These are phyloP conservation scores for Beauveria pseudobassiana DNA, from an alignment of 2,329 filamentous ascomycete species.

Conservation along the genomic window DNA sequence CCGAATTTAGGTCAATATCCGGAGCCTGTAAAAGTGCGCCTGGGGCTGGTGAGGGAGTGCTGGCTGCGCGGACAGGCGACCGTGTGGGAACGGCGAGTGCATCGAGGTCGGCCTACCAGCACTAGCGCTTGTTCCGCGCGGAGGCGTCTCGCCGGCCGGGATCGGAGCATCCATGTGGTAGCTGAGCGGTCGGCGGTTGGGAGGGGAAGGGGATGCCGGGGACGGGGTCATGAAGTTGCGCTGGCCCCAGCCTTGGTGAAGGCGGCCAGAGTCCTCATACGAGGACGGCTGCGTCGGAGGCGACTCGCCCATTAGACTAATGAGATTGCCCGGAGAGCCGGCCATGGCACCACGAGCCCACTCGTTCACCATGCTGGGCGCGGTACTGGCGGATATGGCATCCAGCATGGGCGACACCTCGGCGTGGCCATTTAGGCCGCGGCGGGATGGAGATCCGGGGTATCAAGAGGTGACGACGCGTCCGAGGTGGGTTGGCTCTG, in stretches of 20 bases:
- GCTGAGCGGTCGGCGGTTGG: slow-evolving; percentile 41
- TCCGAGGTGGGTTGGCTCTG: slow-evolving; percentile 32
- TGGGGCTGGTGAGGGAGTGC: slow-evolving; percentile 69
- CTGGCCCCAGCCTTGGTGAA: slow-evolving; percentile 37
- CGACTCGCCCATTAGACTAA: slow-evolving; percentile 34
- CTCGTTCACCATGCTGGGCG: slow-evolving; percentile 39
- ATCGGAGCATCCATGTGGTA: slow-evolving; percentile 45
- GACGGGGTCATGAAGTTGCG: slow-evolving; percentile 37
- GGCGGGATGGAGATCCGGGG: slow-evolving; percentile 37
- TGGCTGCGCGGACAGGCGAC: slow-evolving; percentile 43
- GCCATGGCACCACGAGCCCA: slow-evolving; percentile 36
- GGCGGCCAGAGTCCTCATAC: slow-evolving; percentile 30
- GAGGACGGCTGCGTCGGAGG: slow-evolving; percentile 36
- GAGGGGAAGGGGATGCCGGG: slow-evolving; percentile 34
- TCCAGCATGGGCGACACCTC: slow-evolving; percentile 40
- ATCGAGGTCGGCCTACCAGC: slow-evolving; percentile 39
- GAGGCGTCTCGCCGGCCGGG: slow-evolving; percentile 32
- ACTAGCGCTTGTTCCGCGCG: slow-evolving; percentile 24
- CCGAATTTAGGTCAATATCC: slow-evolving; percentile 64
- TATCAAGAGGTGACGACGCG: slow-evolving; percentile 37
- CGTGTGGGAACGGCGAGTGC: slow-evolving; percentile 42
- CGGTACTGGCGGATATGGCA: slow-evolving; percentile 40
- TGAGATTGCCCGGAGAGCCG: slow-evolving; percentile 37
- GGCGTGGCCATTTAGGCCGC: slow-evolving; percentile 35
- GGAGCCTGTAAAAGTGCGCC: slow-evolving; percentile 71